Evolutionary conservation across 2,329 filamentous ascomycete genomes (phyloP), one percentile per base, ranked within the genome.

Genomic region (Alternaria tenuissima): DNA sequence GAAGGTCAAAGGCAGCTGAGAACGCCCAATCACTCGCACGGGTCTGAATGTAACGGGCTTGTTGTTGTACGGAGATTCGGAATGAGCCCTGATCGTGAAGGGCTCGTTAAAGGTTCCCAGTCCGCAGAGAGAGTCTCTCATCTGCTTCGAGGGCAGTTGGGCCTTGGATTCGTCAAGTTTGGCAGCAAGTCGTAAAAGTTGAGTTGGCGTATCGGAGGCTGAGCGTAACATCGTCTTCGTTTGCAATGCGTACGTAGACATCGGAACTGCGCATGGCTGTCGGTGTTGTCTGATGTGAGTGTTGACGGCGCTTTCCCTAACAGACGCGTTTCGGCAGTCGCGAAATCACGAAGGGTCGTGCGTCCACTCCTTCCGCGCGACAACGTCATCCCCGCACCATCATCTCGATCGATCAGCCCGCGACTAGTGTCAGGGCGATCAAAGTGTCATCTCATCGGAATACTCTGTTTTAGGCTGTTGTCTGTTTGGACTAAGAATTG

Each of bases 1-100:
- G 57, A 77, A 78, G 14, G 72, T 76, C 34, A 80, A 71, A 20
- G 78, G 76, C 18, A 80, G 63, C 56, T 78, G 75, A 12, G 75
- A 71, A 7, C 78, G 76, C 30, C 64, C 65, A 54, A 80, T 74
- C 30, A 79, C 58, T 26, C 70, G 72, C 54, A 80, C 55, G 12
- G 77, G 77, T 53, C 65, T 73, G 61, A 80, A 75, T 2, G 64
- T 73, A 22, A 60, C 48, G 24, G 77, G 66, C 44, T 67, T 24
- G 1, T 36, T 74, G 7, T 73, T 65, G 59, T 73, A 69, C 9
- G 69, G 67, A 3, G 74, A 74, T 7, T 66, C 57, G 5, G 73
- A 70, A 52, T 71, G 73, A 38, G 75, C 70, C 61, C 75, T 65
- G 60, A 77, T 77, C 8, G 65, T 68, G 44, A 78, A 76, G 9